Conservation (phyloP, 2,329 filamentous ascomycete genomes). For the Sordariomycetes sp. region DNA sequence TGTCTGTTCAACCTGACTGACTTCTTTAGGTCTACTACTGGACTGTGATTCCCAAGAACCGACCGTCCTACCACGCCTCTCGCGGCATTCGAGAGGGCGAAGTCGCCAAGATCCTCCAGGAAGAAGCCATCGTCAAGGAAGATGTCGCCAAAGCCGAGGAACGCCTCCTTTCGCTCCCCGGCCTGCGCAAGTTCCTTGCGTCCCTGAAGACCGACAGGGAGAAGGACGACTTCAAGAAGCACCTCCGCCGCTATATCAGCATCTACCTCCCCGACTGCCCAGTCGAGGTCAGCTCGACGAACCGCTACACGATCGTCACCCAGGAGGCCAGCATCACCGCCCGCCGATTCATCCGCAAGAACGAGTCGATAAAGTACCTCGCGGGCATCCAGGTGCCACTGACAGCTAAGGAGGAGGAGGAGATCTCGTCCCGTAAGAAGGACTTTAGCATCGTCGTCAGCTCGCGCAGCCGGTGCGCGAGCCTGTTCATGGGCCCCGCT, state of each 20-base stretch:
- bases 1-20: background rate
- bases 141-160: conserved; percentile 61
- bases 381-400: conserved; percentile 87
- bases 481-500: conserved; percentile 87
- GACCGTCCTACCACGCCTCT: conserved; percentile 72
- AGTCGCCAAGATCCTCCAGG: conserved; percentile 49
- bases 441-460: conserved; percentile 98
- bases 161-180: conserved; percentile 60
- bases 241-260: conserved; percentile 81
- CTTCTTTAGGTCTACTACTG: conserved; percentile 75
- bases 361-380: conserved; percentile 83
- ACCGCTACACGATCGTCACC: conserved; percentile 84
- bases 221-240: conserved; percentile 74
- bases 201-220: conserved; percentile 65
- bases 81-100: conserved; percentile 63
- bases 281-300: conserved; percentile 85
- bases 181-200: conserved; percentile 60
- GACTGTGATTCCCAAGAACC: conserved; percentile 92
- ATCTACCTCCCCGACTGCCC: conserved; percentile 91
- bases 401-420: conserved; percentile 80
- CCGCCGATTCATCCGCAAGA: conserved; percentile 64
- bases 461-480: conserved; percentile 80
- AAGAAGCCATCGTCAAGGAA: conserved; percentile 63
- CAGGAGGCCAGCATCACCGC: conserved; percentile 85
- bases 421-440: conserved; percentile 69